Evolutionary conservation across 2,329 filamentous ascomycete species (phyloP), one percentile per base, ranked within the genome.

Genomic region (Fusarium sacchari): DNA sequence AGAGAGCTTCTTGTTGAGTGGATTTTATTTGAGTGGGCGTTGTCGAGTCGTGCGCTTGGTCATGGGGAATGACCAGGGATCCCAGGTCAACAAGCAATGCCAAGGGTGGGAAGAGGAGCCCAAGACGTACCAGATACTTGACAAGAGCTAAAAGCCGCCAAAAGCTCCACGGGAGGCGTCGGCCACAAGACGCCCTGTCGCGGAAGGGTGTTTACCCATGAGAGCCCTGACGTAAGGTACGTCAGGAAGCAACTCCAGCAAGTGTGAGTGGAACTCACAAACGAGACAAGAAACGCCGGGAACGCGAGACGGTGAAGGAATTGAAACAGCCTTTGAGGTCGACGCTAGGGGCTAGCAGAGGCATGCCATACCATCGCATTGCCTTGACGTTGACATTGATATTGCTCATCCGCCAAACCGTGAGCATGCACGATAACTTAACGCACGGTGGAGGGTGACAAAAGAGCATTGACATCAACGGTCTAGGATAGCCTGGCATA

Each of bases 161-260:
- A 63, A 73, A 67, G 71, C 71, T 71, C 67, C 65, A 69, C 73
- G 72, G 69, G 75, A 78, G 75, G 77, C 71, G 77, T 78, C 74
- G 69, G 73, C 74, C 74, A 69, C 72, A 74, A 56, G 47, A 50
- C 68, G 66, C 76, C 76, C 76, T 71, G 72, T 76, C 63, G 67
- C 69, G 76, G 76, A 76, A 76, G 75, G 76, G 77, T 72, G 76
- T 77, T 47, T 57, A 65, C 55, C 73, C 71, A 76, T 67, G 64
- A 78, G 62, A 73, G 75, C 76, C 75, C 76, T 79, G 77, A 79
- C 77, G 77, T 79, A 79, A 77, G 77, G 77, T 69, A 78, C 73
- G 66, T 74, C 73, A 70, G 73, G 65, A 71, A 69, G 65, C 70
- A 66, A 63, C 63, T 60, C 67, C 71, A 74, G 63, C 56, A 61